phyloP scores from a whole-genome alignment of 2,329 filamentous ascomycete species.

The Calonectria pseudoreteaudii region DNA sequence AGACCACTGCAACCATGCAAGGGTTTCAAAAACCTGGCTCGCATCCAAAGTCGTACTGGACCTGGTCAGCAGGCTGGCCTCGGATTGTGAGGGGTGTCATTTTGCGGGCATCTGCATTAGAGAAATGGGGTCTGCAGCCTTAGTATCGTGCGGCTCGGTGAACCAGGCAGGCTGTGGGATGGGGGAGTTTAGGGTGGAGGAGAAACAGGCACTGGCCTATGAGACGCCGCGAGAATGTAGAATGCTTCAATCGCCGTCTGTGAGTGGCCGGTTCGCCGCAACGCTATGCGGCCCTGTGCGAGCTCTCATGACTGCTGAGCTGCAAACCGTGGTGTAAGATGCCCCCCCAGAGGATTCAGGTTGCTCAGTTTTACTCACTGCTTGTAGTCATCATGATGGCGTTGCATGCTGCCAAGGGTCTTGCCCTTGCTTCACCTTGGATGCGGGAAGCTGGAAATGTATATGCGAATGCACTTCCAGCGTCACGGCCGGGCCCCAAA shows the following conservation, averaged over 20 bases:
- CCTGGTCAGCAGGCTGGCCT: conserved; percentile 12
- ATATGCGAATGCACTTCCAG: not conserved
- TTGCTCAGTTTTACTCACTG: not conserved
- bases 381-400: not conserved
- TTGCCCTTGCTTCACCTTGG: not conserved
- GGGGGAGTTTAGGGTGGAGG: not conserved
- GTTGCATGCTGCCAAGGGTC: not conserved
- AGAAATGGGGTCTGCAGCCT: conserved; percentile 8
- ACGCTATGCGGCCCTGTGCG: not conserved
- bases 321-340: not conserved
- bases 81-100: conserved; percentile 11
- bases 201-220: conserved; percentile 10
- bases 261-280: conserved; percentile 6
- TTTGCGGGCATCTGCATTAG: conserved; percentile 8
- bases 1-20: not conserved
- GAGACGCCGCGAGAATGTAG: conserved; percentile 3
- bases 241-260: not conserved
- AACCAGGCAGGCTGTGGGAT: conserved; percentile 10
- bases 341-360: not conserved
- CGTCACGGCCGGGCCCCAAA: not conserved
- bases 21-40: not conserved
- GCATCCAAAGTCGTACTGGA: not conserved
- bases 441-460: not conserved
- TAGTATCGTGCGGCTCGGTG: conserved; percentile 18
- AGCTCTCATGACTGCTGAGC: not conserved